phyloP scores from a whole-genome alignment of 768 basidiomycete genomes.

The Sutorius australiensis region DNA sequence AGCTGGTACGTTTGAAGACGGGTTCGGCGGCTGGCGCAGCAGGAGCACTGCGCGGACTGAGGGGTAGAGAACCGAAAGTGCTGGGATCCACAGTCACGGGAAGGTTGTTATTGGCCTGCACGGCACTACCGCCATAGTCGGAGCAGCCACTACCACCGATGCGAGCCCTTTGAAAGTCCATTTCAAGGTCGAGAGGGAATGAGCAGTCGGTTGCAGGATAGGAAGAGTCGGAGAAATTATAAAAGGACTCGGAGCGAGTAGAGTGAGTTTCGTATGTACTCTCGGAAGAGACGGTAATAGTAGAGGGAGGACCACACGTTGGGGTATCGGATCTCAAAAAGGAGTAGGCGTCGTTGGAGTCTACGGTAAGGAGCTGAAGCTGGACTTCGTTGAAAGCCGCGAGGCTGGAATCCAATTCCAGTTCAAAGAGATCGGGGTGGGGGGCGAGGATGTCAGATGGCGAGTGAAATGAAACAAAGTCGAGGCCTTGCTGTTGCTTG shows the following conservation, averaged over 20 bases:
- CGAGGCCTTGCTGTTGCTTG: slow-evolving; percentile 45
- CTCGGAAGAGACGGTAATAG: slow-evolving; percentile 76
- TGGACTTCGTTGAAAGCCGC: slow-evolving; percentile 62
- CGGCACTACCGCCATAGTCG: slow-evolving; percentile 48
- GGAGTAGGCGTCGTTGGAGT: slow-evolving; percentile 61
- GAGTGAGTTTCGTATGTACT: slow-evolving; percentile 70
- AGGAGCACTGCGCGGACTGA: slow-evolving; percentile 53
- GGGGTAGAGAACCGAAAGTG: slow-evolving; percentile 55
- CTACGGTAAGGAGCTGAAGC: slow-evolving; percentile 60
- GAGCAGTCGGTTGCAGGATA: slow-evolving; percentile 49
- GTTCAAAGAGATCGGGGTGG: slow-evolving; percentile 79
- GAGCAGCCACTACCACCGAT: slow-evolving; percentile 45
- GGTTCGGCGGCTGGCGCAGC: slow-evolving; percentile 30
- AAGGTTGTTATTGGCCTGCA: slow-evolving; percentile 37
- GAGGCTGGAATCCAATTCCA: slow-evolving; percentile 71
- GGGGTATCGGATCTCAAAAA: slow-evolving; percentile 61
- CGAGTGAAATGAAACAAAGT: slow-evolving; percentile 67
- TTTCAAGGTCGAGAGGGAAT: slow-evolving; percentile 64
- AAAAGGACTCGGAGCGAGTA: slow-evolving; percentile 65
- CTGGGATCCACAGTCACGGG: slow-evolving; percentile 49
- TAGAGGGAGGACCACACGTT: slow-evolving; percentile 68
- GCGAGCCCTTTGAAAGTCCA: slow-evolving; percentile 65
- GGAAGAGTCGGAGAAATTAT: slow-evolving; percentile 57
- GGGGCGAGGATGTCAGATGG: slow-evolving; percentile 71
- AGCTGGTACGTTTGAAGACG: slow-evolving; percentile 46